Percentiles rank a stretch among this genome's conserved stretches.
Conservation (phyloP, 176 grass and related monocot species). For the Rhipidocladum racemiflorum region DNA sequence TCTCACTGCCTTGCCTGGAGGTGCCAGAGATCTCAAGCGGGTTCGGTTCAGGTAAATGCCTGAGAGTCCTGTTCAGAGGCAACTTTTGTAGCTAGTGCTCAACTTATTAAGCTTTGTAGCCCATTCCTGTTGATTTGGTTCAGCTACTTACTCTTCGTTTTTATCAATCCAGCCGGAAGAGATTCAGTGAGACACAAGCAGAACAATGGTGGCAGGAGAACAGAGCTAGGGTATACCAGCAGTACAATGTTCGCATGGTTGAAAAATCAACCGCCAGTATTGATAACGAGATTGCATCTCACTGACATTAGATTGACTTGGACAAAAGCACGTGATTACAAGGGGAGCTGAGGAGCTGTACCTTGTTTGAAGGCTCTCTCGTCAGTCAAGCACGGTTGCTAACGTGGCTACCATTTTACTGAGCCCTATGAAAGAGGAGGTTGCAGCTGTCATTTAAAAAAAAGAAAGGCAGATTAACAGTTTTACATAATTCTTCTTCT, state of each 20-base stretch:
- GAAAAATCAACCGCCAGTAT: slow-evolving; percentile 59
- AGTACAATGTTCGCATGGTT: slow-evolving; percentile 84
- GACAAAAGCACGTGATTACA: slow-evolving; percentile 39
- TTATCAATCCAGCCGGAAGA: slow-evolving; percentile 73
- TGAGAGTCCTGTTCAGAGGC: neutral
- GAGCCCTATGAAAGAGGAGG: slow-evolving; percentile 45
- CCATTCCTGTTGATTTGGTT: slow-evolving; percentile 22
- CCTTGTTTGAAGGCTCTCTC: slow-evolving; percentile 27
- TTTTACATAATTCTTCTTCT: slow-evolving; percentile 53
- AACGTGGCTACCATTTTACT: slow-evolving; percentile 57
- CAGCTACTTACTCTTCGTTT: neutral
- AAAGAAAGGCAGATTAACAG: slow-evolving; percentile 1
- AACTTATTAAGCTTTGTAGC: neutral
- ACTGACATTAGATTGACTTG: slow-evolving; percentile 46
- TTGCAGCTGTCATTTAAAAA: slow-evolving; percentile 13
- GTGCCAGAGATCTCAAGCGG: slow-evolving; percentile 83
- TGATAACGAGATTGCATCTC: slow-evolving; percentile 49
- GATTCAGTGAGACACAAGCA: slow-evolving; percentile 90
- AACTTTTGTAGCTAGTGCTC: neutral
- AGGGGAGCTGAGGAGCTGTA: slow-evolving; percentile 31
- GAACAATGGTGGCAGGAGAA: slow-evolving; percentile 98
- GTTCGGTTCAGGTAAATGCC: slow-evolving; percentile 85
- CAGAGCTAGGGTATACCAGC: slow-evolving; percentile 81
- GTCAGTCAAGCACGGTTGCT: slow-evolving; percentile 41
- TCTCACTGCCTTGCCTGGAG: slow-evolving; percentile 75